Percentiles rank a stretch among this genome's conserved stretches.
Evolutionary conservation across 2,329 filamentous ascomycete genomes (phyloP).

Genomic region (Ceratocystis cubensis): DNA sequence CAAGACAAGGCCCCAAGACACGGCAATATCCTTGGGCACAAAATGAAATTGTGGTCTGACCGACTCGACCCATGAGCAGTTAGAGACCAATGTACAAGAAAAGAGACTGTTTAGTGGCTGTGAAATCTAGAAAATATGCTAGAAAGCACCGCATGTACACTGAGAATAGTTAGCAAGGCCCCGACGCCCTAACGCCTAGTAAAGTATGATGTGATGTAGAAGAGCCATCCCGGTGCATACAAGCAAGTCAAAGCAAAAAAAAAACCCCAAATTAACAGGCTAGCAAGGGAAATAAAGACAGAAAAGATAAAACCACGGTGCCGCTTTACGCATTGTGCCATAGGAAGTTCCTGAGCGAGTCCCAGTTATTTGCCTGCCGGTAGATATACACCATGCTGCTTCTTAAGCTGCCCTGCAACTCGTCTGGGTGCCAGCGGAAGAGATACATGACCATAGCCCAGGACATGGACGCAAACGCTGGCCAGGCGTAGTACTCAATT

Average conservation of each 20-base stretch:
- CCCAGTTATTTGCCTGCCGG: slow-evolving; percentile 77
- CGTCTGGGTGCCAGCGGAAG: slow-evolving; percentile 83
- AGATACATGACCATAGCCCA: slow-evolving; percentile 95
- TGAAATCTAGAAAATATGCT: background rate
- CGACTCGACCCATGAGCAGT: background rate
- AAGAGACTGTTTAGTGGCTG: background rate
- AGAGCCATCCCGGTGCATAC: background rate
- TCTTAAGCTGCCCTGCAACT: slow-evolving; percentile 77
- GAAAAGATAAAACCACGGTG: background rate
- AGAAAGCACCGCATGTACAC: background rate
- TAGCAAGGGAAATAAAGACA: slow-evolving; percentile 12
- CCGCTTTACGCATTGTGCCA: slow-evolving; percentile 61
- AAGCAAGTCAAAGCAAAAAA: background rate
- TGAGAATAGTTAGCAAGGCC: background rate
- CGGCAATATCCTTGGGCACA: background rate
- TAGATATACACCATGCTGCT: slow-evolving; percentile 98
- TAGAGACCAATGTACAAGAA: background rate
- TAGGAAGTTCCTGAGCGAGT: slow-evolving; percentile 69
- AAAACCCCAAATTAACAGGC: background rate
- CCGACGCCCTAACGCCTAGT: background rate
- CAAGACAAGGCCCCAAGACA: background rate
- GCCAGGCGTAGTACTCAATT: slow-evolving; percentile 69
- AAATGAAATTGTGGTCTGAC: background rate
- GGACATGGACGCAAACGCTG: slow-evolving; percentile 76
- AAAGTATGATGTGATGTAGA: background rate